These are phyloP conservation scores for Suillus weaverae DNA, from an alignment of 768 basidiomycete species.

Conservation along the genomic window DNA sequence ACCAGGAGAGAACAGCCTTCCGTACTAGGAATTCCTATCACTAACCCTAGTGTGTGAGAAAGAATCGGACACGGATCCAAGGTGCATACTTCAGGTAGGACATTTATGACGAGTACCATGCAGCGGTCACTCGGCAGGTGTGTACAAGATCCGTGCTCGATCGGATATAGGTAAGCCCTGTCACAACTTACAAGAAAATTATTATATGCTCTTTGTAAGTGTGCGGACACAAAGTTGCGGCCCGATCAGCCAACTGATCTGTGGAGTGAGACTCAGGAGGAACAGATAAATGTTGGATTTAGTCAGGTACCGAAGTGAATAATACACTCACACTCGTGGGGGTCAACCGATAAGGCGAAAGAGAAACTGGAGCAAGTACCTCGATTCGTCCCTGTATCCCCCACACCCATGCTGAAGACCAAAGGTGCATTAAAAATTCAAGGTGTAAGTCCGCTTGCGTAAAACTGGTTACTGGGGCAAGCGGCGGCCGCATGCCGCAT, in stretches of 20 bases:
- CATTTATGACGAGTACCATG: not conserved
- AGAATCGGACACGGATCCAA: not conserved
- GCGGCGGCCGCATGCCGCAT: not conserved
- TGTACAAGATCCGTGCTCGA: not conserved
- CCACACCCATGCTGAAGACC: not conserved
- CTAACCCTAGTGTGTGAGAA: not conserved
- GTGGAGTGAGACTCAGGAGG: slow-evolving; percentile 2
- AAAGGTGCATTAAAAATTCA: slow-evolving; percentile 2
- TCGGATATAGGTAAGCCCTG: not conserved
- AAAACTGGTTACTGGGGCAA: not conserved
- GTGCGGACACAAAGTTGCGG: not conserved
- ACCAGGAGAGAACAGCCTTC: not conserved
- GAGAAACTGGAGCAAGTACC: not conserved
- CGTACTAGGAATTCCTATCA: not conserved
- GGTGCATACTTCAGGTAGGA: not conserved
- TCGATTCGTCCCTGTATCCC: not conserved
- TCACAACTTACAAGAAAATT: not conserved
- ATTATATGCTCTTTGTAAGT: not conserved
- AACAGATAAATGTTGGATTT: not conserved
- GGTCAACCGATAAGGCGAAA: not conserved
- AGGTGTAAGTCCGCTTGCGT: not conserved
- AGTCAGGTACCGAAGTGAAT: not conserved
- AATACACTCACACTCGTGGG: not conserved
- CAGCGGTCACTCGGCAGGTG: not conserved
- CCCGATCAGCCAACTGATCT: not conserved